phyloP scores from a whole-genome alignment of 768 basidiomycete genomes.

The Amanita pallidorosea region DNA sequence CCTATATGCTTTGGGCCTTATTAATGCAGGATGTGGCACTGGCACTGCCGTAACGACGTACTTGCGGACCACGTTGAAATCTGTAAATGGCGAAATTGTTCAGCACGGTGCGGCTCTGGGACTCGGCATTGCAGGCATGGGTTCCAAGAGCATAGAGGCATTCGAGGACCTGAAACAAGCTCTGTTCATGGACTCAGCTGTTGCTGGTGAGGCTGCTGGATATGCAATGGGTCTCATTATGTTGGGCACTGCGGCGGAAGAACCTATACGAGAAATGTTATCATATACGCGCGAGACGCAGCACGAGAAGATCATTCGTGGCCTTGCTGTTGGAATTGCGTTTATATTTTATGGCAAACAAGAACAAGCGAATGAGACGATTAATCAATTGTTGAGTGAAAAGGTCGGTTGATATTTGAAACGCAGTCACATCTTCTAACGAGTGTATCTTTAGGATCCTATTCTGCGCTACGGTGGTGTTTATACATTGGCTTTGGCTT shows the following conservation, averaged over 20 bases:
- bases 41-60: conserved; percentile 70
- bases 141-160: conserved; percentile 76
- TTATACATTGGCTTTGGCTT: conserved; percentile 92
- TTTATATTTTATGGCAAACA: conserved; percentile 90
- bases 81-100: conserved; percentile 73
- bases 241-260: conserved; percentile 83
- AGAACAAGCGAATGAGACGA: conserved; percentile 83
- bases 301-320: conserved; percentile 98
- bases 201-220: conserved; percentile 92
- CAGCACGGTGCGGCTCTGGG: conserved; percentile 97
- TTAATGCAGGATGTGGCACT: conserved; percentile 85
- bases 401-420: conserved; percentile 44
- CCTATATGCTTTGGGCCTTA: conserved; percentile 89
- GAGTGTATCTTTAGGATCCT: conserved; percentile 55
- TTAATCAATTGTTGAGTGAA: conserved; percentile 69
- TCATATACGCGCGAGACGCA: conserved; percentile 95
- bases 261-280: conserved; percentile 87
- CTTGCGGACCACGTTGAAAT: conserved; percentile 70
- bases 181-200: conserved; percentile 89
- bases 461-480: conserved; percentile 97
- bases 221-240: conserved; percentile 98
- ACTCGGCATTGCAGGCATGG: conserved; percentile 93
- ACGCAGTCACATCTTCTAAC: background rate
- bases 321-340: conserved; percentile 84
- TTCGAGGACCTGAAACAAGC: conserved; percentile 88